A percentile compares a stretch with the other conserved stretches of the same genome.
Conservation (phyloP, 495 filamentous ascomycete genomes). For the Pyrenula aspistea region DNA sequence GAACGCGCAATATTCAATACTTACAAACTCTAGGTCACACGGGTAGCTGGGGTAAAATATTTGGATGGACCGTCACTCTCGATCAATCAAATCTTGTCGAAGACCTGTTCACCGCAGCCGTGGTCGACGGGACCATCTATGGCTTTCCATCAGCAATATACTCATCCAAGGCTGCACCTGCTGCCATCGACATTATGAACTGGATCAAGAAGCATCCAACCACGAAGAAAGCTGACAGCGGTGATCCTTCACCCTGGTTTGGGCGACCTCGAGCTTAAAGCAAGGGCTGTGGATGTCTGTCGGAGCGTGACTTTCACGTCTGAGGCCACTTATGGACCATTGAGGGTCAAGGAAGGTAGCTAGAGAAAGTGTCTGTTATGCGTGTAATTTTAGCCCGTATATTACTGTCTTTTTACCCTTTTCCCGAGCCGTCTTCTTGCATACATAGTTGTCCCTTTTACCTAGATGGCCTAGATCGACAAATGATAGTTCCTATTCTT, state of each 20-base stretch:
- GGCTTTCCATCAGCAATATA: background rate
- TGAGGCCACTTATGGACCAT: too few relatives aligned
- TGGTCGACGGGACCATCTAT: slow-evolving; percentile 2
- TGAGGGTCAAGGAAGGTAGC: too few relatives aligned
- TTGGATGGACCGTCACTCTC: slow-evolving; percentile 1
- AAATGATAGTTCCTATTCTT: too few relatives aligned
- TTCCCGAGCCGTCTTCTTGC: too few relatives aligned
- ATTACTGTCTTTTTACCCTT: too few relatives aligned
- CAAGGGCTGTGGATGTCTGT: too few relatives aligned
- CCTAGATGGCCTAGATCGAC: too few relatives aligned
- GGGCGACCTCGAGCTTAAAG: background rate
- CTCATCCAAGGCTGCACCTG: background rate
- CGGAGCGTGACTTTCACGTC: too few relatives aligned
- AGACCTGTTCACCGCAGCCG: background rate
- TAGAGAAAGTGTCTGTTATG: too few relatives aligned
- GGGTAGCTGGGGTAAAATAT: slow-evolving; percentile 1
- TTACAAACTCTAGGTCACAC: background rate
- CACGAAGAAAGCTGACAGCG: background rate
- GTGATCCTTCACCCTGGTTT: background rate
- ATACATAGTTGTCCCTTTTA: too few relatives aligned
- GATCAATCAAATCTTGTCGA: background rate
- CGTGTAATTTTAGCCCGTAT: too few relatives aligned
- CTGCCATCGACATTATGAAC: background rate
- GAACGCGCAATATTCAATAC: background rate
- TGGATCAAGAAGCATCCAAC: slow-evolving; percentile 1